A percentile compares a stretch with the other conserved stretches of the same genome.
Evolutionary conservation across 2,329 filamentous ascomycete genomes (phyloP).

Genomic region (Nemania sp.): DNA sequence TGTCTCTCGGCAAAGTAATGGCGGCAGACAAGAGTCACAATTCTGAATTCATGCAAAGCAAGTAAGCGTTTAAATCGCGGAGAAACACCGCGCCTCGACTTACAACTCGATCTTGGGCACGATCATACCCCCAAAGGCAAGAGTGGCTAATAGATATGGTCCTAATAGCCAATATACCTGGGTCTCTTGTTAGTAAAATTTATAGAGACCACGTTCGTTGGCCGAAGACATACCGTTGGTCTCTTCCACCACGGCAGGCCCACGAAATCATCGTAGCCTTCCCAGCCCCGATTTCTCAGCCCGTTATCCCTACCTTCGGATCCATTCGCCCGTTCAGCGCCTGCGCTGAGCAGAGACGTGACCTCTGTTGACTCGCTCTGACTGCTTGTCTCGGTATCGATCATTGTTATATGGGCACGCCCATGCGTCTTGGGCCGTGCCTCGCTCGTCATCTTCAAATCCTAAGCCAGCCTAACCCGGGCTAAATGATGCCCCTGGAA

Average conservation of each 20-base stretch:
- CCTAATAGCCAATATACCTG: conserved; percentile 86
- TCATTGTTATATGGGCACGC: conserved; percentile 42
- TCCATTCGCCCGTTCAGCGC: conserved; percentile 41
- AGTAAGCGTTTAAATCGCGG: conserved; percentile 10
- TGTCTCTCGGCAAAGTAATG: conserved; percentile 81
- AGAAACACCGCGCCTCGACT: conserved; percentile 44
- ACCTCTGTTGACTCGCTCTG: conserved; percentile 51
- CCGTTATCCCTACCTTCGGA: conserved; percentile 36
- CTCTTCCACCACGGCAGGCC: conserved; percentile 71
- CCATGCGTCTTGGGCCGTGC: conserved; percentile 37
- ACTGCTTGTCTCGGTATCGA: conserved; percentile 44
- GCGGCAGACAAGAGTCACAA: conserved; percentile 84
- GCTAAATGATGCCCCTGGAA: background rate
- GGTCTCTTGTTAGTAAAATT: conserved; percentile 43
- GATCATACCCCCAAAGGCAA: conserved; percentile 86
- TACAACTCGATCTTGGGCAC: conserved; percentile 88
- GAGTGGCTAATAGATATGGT: conserved; percentile 82
- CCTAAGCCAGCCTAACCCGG: background rate
- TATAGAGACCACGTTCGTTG: background rate
- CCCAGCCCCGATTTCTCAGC: conserved; percentile 56
- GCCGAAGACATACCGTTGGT: conserved; percentile 67
- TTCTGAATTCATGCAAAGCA: conserved; percentile 55
- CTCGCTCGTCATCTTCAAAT: conserved; percentile 44
- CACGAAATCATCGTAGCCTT: conserved; percentile 68
- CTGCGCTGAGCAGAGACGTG: conserved; percentile 55